phyloP scores from a whole-genome alignment of 306 rosid genomes.

The Glycine latifolia region DNA sequence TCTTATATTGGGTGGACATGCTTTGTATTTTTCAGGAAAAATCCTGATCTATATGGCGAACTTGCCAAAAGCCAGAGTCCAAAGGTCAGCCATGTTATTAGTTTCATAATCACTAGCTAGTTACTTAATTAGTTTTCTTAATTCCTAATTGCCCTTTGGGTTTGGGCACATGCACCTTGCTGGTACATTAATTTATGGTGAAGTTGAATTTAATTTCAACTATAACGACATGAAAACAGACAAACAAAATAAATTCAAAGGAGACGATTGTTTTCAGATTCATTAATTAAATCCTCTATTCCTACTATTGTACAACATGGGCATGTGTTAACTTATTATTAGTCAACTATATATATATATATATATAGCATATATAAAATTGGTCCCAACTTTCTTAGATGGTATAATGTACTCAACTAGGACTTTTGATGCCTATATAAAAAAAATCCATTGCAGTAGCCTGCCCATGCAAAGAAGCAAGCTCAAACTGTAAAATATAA shows the following conservation, averaged over 20 bases:
- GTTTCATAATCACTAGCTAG: not conserved
- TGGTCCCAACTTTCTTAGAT: too few species aligned
- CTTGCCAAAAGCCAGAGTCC: conserved; percentile 93
- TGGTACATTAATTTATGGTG: not conserved
- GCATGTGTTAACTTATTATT: not conserved
- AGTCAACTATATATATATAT: not conserved
- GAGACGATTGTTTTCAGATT: not conserved
- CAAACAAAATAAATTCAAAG: not conserved
- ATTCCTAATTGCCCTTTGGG: not conserved
- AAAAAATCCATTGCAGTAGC: too few species aligned
- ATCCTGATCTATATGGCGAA: conserved; percentile 67
- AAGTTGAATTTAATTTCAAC: not conserved
- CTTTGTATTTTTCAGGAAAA: conserved; percentile 61
- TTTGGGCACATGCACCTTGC: not conserved
- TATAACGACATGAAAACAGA: not conserved
- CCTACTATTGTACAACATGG: not conserved
- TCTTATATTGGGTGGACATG: not conserved
- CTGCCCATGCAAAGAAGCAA: too few species aligned
- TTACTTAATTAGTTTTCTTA: not conserved
- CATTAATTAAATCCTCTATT: not conserved
- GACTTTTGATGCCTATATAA: too few species aligned
- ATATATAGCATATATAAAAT: too few species aligned
- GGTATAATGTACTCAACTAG: too few species aligned
- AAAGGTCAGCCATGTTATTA: conserved; percentile 62
- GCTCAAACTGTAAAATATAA: too few species aligned